These are phyloP conservation scores for Maudiozyma humilis DNA, from an alignment of 1,139 yeast species.

Conservation along the genomic window DNA sequence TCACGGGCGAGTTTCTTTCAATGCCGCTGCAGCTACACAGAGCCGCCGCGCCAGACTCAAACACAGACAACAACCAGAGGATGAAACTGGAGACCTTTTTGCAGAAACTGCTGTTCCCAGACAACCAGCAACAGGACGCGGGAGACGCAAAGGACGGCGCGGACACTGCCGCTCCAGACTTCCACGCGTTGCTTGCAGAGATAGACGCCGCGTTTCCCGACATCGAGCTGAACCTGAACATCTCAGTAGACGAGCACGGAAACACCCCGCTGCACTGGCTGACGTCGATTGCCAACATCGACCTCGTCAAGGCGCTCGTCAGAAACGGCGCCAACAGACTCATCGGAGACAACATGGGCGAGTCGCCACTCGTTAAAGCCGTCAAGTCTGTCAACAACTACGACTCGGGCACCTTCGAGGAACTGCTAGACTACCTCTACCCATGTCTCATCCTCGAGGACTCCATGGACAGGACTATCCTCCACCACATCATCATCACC, in stretches of 20 bases:
- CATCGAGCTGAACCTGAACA: slow-evolving; percentile 52
- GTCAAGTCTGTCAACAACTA: slow-evolving; percentile 82
- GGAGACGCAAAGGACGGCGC: neutral
- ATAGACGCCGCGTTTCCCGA: slow-evolving; percentile 23
- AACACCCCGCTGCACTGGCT: slow-evolving; percentile 96
- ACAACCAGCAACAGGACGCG: slow-evolving; percentile 11
- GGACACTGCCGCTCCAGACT: slow-evolving; percentile 4
- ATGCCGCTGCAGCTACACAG: slow-evolving; percentile 14
- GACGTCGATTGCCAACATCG: slow-evolving; percentile 75
- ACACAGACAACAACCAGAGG: slow-evolving; percentile 19
- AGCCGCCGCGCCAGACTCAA: slow-evolving; percentile 11
- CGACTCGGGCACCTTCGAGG: slow-evolving; percentile 67
- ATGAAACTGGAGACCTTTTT: slow-evolving; percentile 27
- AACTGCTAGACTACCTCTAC: slow-evolving; percentile 60
- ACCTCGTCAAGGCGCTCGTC: slow-evolving; percentile 65
- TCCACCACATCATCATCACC: slow-evolving; percentile 82
- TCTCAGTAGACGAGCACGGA: slow-evolving; percentile 86
- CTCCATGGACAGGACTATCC: slow-evolving; percentile 69
- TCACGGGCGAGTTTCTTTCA: slow-evolving; percentile 10
- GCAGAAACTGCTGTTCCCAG: slow-evolving; percentile 28
- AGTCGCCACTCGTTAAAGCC: slow-evolving; percentile 81
- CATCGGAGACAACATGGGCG: slow-evolving; percentile 76
- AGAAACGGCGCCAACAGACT: slow-evolving; percentile 56
- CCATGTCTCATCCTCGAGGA: slow-evolving; percentile 74
- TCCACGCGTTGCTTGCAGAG: slow-evolving; percentile 19